Base-by-base conservation (phyloP, 495 filamentous ascomycete species). In the Cercophora scortea region DNA sequence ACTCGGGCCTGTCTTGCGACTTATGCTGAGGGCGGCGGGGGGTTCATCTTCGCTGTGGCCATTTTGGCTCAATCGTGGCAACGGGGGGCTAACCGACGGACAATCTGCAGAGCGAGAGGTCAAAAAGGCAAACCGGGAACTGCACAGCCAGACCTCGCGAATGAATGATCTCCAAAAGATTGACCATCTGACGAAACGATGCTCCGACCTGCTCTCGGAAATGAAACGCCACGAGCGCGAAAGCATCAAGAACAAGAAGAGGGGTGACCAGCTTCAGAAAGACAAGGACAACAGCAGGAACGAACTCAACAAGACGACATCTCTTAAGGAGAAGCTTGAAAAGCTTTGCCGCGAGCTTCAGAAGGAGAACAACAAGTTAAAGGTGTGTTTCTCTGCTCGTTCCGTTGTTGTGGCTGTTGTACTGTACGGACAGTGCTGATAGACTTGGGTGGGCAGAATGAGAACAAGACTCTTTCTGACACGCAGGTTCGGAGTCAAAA, bases 171-270 rank as follows among this genome's bases (percentile, higher is more conserved):
- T 78, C 59, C 74, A 77, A 46, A 83, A 89, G 58, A 85, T 97
- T 53, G 93, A 98, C 19, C 80, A 85, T 16, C 79, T 96, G 2
- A 89, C 90, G 55, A 94, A 88, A 58, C 89, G 89, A 61, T 96
- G 91, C 53, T 87, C 88, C 42, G 91, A 97, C 55, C 80, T 96
- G 3, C 76, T 96, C 48, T 83, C 86, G 39, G 89, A 95, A 51
- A 94, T 98, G 89, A 95, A 95, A 61, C 83, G 89, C 47, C 78
- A 94, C 52, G 92, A 97, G 65, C 86, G 91, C 32, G 93, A 97
- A 50, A 88, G 95, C 61, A 77, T 86, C 40, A 97, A 95, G 71
- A 90, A 90, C 62, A 95, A 95, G 73, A 98, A 96, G 70, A 85
- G 90, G 8, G 89, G 86, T 13, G 93, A 98, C 69, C 87, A 90